phyloP scores from a whole-genome alignment of 2,329 filamentous ascomycete genomes.

The Blastomyces parvus region DNA sequence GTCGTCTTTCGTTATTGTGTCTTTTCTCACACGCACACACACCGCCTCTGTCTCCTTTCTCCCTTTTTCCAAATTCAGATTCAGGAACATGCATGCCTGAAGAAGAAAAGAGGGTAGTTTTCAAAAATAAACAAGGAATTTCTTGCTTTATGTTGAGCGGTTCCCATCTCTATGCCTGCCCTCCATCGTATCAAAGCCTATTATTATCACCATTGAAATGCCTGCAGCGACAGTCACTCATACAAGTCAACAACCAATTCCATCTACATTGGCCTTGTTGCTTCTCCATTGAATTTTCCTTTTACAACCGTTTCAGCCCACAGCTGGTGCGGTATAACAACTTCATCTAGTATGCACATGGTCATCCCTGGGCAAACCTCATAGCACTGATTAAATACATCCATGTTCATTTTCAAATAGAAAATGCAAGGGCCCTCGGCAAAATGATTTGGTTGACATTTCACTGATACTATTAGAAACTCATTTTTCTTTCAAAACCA shows the following conservation, averaged over 20 bases:
- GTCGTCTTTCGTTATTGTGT: too few species aligned
- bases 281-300: neutral
- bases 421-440: too few species aligned
- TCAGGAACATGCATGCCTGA: neutral
- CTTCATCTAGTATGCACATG: too few species aligned
- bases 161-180: neutral
- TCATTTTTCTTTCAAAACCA: neutral
- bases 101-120: neutral
- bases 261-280: neutral
- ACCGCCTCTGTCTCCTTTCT: too few species aligned
- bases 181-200: neutral
- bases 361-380: too few species aligned
- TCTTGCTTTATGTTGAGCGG: neutral
- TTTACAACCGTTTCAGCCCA: neutral
- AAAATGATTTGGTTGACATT: neutral
- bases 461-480: neutral
- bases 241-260: neutral
- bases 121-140: neutral
- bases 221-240: neutral
- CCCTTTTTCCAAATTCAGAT: neutral
- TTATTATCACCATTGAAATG: neutral
- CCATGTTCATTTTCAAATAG: too few species aligned
- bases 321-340: neutral
- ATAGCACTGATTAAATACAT: too few species aligned
- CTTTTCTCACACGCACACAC: too few species aligned